phyloP scores from a whole-genome alignment of 106 monocot species.

The Dendrobium huoshanense region DNA sequence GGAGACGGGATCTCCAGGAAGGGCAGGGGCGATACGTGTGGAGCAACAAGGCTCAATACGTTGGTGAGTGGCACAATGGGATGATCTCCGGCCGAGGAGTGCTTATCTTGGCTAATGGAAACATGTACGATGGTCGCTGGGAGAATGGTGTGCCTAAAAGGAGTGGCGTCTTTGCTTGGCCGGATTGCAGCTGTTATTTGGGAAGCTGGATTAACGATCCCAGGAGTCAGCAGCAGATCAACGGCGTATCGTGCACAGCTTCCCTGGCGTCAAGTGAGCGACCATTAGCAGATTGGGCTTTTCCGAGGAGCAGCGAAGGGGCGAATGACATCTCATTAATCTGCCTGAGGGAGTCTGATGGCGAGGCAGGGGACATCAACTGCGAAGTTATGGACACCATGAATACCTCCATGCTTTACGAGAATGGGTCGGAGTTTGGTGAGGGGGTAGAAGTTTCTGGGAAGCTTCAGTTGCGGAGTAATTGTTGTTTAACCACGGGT shows the following conservation, averaged over 20 bases:
- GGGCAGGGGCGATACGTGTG: slow-evolving; percentile 63
- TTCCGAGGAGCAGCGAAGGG: neutral
- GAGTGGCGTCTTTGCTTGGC: slow-evolving; percentile 67
- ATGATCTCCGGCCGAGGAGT: slow-evolving; percentile 54
- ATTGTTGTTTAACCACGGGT: slow-evolving; percentile 12
- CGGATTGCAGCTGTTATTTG: slow-evolving; percentile 56
- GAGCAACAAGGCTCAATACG: slow-evolving; percentile 61
- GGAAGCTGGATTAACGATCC: slow-evolving; percentile 26
- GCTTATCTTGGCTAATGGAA: slow-evolving; percentile 60
- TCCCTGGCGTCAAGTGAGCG: slow-evolving; percentile 16
- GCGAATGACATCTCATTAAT: slow-evolving; percentile 37
- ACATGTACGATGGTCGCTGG: slow-evolving; percentile 59
- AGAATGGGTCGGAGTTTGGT: slow-evolving; percentile 1
- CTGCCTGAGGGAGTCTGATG: slow-evolving; percentile 58
- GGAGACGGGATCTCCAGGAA: slow-evolving; percentile 51
- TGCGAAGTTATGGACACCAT: slow-evolving; percentile 52
- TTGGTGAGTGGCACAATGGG: slow-evolving; percentile 66
- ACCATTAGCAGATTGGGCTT: slow-evolving; percentile 13
- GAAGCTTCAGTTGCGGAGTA: slow-evolving; percentile 6
- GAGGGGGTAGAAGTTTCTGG: neutral
- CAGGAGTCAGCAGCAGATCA: slow-evolving; percentile 7
- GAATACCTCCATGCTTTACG: slow-evolving; percentile 40
- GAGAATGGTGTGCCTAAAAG: slow-evolving; percentile 62
- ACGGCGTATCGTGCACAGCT: slow-evolving; percentile 10
- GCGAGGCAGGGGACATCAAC: slow-evolving; percentile 56